Conservation (phyloP, 257 asterid species). For the Misopates orontium region DNA sequence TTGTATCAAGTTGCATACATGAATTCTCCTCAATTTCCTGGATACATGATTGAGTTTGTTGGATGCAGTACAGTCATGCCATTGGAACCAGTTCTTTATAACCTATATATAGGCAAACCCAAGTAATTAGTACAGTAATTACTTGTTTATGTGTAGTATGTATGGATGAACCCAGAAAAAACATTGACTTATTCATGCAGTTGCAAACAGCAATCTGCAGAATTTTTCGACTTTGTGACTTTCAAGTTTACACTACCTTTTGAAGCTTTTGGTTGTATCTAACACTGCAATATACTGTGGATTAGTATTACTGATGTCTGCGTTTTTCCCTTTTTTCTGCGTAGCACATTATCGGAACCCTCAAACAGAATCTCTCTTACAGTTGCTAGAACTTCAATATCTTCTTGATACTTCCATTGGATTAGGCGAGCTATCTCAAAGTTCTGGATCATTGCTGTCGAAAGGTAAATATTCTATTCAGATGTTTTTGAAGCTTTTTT, state of each 20-base stretch:
- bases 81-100: too few species aligned
- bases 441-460: constrained; percentile 41
- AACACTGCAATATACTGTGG: background rate
- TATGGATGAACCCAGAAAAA: too few species aligned
- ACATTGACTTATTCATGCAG: background rate
- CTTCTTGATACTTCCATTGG: constrained; percentile 51
- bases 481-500: constrained; percentile 9
- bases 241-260: background rate
- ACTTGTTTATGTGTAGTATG: background rate
- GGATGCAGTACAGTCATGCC: too few species aligned
- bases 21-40: too few species aligned
- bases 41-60: too few species aligned
- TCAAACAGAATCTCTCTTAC: constrained; percentile 74
- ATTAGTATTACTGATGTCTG: constrained; percentile 21
- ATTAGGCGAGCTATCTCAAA: constrained; percentile 31
- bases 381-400: constrained; percentile 73
- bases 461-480: constrained; percentile 36
- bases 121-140: too few species aligned
- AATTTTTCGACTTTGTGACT: background rate
- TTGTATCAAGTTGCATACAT: too few species aligned
- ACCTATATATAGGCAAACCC: too few species aligned
- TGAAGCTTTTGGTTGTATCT: background rate
- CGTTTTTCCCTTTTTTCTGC: constrained; percentile 20
- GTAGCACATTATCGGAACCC: constrained; percentile 74
- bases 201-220: background rate